Percentiles rank a stretch among this genome's conserved stretches.
phyloP scores from a whole-genome alignment of 306 rosid species.

The Castanea sativa region DNA sequence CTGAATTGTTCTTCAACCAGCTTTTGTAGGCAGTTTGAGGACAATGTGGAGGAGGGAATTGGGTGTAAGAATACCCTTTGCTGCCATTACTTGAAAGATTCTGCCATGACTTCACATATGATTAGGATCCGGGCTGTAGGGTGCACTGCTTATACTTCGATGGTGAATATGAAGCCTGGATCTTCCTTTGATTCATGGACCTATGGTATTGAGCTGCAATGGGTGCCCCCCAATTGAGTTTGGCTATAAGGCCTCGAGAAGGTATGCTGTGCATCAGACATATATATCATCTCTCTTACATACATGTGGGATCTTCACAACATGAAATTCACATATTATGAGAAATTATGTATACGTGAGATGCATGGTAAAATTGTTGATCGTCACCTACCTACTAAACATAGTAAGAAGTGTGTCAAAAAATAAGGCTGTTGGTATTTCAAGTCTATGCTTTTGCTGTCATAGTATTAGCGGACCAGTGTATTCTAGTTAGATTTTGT shows the following conservation, averaged over 20 bases:
- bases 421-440: not conserved
- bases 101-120: conserved; percentile 71
- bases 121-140: conserved; percentile 63
- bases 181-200: conserved; percentile 61
- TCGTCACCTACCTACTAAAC: too few relatives aligned
- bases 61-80: conserved; percentile 66
- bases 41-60: conserved; percentile 39
- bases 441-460: not conserved
- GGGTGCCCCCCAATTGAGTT: conserved; percentile 51
- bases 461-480: too few relatives aligned
- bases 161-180: conserved; percentile 48
- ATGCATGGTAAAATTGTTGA: too few relatives aligned
- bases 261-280: too few relatives aligned
- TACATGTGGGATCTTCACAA: too few relatives aligned
- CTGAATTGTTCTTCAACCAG: conserved; percentile 69
- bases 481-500: not conserved
- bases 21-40: conserved; percentile 65
- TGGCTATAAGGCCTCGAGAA: too few relatives aligned
- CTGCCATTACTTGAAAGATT: conserved; percentile 73
- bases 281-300: too few relatives aligned
- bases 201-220: conserved; percentile 85
- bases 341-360: too few relatives aligned
- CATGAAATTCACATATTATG: too few relatives aligned
- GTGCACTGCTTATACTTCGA: conserved; percentile 75
- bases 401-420: not conserved